A percentile compares a stretch with the other conserved stretches of the same genome.
Conservation (phyloP, 2,329 filamentous ascomycete species). For the Ascochyta clinopodiicola region DNA sequence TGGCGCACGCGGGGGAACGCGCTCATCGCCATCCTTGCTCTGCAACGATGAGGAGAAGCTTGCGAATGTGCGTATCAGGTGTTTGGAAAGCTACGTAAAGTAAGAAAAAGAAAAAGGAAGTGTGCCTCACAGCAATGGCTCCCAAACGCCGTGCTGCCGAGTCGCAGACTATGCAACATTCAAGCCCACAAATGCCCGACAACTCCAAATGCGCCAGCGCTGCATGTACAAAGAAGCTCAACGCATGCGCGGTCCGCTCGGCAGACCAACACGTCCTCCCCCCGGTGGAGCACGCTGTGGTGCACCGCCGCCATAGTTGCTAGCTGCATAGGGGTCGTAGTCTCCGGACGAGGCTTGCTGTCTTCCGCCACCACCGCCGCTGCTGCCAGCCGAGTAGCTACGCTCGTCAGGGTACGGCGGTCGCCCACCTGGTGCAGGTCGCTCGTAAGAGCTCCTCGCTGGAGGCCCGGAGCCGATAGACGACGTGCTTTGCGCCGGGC, state of each 20-base stretch:
- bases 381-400: slow-evolving; percentile 35
- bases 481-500: slow-evolving; percentile 54
- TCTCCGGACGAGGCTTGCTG: slow-evolving; percentile 38
- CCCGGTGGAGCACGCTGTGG: slow-evolving; percentile 36
- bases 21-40: slow-evolving; percentile 1
- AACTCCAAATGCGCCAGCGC: slow-evolving; percentile 29
- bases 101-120: neutral
- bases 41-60: neutral
- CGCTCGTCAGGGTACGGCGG: slow-evolving; percentile 44
- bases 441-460: slow-evolving; percentile 37
- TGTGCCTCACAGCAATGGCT: neutral
- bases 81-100: slow-evolving; percentile 1
- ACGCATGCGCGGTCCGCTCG: slow-evolving; percentile 49
- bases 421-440: slow-evolving; percentile 27
- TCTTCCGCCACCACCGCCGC: slow-evolving; percentile 34
- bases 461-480: slow-evolving; percentile 29
- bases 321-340: slow-evolving; percentile 42
- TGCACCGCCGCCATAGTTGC: slow-evolving; percentile 31
- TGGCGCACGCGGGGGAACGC: slow-evolving; percentile 17
- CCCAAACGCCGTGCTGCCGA: slow-evolving; percentile 10
- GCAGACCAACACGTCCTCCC: slow-evolving; percentile 46
- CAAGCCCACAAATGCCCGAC: slow-evolving; percentile 8
- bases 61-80: slow-evolving; percentile 1
- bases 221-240: slow-evolving; percentile 20
- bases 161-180: slow-evolving; percentile 14